Evolutionary conservation across 805 yeast species (phyloP).

Genomic region (Zygotorulaspora sp.): DNA sequence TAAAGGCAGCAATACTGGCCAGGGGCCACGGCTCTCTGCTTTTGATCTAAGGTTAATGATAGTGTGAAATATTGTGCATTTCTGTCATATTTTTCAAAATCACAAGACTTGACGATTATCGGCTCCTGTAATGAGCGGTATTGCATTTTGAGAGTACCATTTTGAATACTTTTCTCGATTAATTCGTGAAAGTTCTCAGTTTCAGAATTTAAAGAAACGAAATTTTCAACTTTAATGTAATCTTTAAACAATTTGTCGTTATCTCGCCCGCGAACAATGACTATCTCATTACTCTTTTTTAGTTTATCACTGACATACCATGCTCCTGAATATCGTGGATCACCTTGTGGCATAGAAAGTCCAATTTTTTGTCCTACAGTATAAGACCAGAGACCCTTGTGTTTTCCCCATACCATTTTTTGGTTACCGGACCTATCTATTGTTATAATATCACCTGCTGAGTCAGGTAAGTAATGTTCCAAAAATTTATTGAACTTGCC

Average conservation of each 20-base stretch:
- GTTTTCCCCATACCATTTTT: constrained; percentile 74
- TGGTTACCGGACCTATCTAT: constrained; percentile 41
- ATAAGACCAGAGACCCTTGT: constrained; percentile 89
- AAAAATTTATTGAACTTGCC: constrained; percentile 68
- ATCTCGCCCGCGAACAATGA: constrained; percentile 69
- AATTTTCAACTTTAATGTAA: constrained; percentile 40
- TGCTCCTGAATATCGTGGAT: constrained; percentile 64
- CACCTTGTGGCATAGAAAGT: constrained; percentile 84
- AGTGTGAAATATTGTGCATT: constrained; percentile 8
- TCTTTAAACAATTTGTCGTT: constrained; percentile 51
- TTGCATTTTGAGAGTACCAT: constrained; percentile 46
- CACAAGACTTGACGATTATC: constrained; percentile 33
- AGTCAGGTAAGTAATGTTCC: constrained; percentile 63
- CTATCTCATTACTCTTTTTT: constrained; percentile 59
- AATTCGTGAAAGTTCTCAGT: not conserved
- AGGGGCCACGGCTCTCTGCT: constrained; percentile 74
- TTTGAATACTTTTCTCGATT: constrained; percentile 5
- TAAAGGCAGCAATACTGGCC: constrained; percentile 85
- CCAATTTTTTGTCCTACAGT: constrained; percentile 82
- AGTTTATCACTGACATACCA: constrained; percentile 85
- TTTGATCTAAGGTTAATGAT: constrained; percentile 39
- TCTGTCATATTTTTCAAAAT: constrained; percentile 15
- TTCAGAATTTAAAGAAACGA: constrained; percentile 20
- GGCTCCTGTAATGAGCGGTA: constrained; percentile 72
- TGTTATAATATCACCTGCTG: constrained; percentile 74